Evolutionary conservation across 768 basidiomycete genomes (phyloP).

Genomic region (Lentinula detonsa): DNA sequence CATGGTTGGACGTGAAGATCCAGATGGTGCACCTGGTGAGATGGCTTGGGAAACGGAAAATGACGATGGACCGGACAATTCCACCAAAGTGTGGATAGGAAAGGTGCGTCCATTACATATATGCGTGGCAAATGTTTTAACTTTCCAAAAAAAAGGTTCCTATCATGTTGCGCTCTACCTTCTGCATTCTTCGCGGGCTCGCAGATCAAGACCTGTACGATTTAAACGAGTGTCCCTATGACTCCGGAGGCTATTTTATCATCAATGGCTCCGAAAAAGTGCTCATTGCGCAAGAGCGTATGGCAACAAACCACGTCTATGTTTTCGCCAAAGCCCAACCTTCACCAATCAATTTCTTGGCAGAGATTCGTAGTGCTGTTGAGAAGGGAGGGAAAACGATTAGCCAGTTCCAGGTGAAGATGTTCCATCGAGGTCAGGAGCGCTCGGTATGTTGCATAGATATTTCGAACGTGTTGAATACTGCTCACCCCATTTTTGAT

Average conservation of each 20-base stretch:
- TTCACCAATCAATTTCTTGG: slow-evolving; percentile 91
- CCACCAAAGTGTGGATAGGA: slow-evolving; percentile 89
- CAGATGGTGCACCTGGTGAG: slow-evolving; percentile 75
- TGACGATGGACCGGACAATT: slow-evolving; percentile 56
- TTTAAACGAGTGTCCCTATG: slow-evolving; percentile 96
- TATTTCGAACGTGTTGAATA: background rate
- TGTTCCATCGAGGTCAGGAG: slow-evolving; percentile 88
- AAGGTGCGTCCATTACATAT: slow-evolving; percentile 48
- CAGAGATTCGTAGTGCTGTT: slow-evolving; percentile 95
- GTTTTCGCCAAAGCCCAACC: slow-evolving; percentile 98
- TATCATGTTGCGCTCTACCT: slow-evolving; percentile 94
- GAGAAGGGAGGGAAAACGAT: slow-evolving; percentile 99
- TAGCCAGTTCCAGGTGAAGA: slow-evolving; percentile 95
- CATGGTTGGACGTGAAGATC: slow-evolving; percentile 73
- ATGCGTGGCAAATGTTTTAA: background rate
- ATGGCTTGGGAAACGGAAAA: slow-evolving; percentile 71
- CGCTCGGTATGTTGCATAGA: slow-evolving; percentile 58
- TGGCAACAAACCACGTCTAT: slow-evolving; percentile 99
- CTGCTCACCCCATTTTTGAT: slow-evolving; percentile 5
- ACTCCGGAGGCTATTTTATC: slow-evolving; percentile 98
- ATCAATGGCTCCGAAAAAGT: slow-evolving; percentile 99
- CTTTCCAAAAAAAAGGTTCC: slow-evolving; percentile 60
- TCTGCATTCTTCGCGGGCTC: slow-evolving; percentile 84
- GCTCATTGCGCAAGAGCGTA: slow-evolving; percentile 98
- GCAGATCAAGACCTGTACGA: slow-evolving; percentile 80